Percentiles rank a stretch among this genome's conserved stretches.
These are phyloP conservation scores for Neurospora sp. DNA, from an alignment of 495 filamentous ascomycete genomes.

Conservation along the genomic window DNA sequence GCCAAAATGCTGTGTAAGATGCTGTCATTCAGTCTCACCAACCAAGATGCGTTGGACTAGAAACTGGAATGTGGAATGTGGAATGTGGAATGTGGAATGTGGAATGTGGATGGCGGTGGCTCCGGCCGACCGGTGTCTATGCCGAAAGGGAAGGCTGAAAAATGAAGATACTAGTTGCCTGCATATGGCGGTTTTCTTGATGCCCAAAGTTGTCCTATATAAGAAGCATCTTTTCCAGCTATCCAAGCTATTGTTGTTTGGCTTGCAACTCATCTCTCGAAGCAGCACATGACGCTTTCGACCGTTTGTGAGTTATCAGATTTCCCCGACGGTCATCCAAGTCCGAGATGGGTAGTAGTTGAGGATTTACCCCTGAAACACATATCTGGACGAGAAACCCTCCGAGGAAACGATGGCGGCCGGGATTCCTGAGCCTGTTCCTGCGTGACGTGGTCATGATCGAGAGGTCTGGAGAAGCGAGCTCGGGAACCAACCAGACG, in stretches of 20 bases:
- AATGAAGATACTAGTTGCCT: neutral
- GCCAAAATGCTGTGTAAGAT: neutral
- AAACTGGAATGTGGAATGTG: neutral
- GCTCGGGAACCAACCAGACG: slow-evolving; percentile 2
- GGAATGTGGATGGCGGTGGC: neutral
- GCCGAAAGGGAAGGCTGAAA: neutral
- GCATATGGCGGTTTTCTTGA: neutral
- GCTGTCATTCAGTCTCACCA: neutral
- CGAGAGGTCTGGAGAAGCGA: slow-evolving; percentile 2
- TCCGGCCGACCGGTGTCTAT: neutral
- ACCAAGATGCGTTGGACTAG: neutral
- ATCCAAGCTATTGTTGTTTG: neutral
- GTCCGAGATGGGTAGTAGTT: neutral
- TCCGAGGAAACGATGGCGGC: slow-evolving; percentile 4
- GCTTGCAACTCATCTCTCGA: neutral
- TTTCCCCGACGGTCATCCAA: neutral
- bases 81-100: neutral
- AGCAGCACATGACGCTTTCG: neutral
- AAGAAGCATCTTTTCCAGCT: slow-evolving; percentile 1
- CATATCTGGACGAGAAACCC: neutral
- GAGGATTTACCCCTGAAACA: neutral
- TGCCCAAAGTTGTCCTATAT: slow-evolving; percentile 6
- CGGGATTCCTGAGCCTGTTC: slow-evolving; percentile 1
- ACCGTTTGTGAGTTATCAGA: neutral
- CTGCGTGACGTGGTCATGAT: slow-evolving; percentile 11